A percentile compares a stretch with the other conserved stretches of the same genome.
These are phyloP conservation scores for Backusella luteola DNA, from an alignment of 192 early-diverging fungal species.

Conservation along the genomic window DNA sequence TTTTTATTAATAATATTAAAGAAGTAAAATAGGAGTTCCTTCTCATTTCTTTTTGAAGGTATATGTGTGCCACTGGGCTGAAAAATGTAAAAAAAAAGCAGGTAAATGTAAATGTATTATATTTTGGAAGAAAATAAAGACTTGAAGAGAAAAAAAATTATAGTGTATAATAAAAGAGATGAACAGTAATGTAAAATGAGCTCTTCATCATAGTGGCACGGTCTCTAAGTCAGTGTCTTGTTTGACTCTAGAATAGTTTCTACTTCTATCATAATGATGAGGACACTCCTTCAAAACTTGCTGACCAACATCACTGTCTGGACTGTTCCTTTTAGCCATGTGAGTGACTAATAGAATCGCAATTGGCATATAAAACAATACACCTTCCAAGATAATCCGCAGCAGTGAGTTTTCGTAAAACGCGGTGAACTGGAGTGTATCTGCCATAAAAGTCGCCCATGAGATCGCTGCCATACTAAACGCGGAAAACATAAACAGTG, in stretches of 20 bases:
- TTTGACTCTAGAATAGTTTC: neutral
- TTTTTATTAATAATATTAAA: neutral
- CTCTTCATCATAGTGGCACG: neutral
- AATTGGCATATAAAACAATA: neutral
- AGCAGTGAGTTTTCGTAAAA: neutral
- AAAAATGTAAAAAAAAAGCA: neutral
- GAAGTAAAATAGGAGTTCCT: neutral
- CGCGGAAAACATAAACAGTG: neutral
- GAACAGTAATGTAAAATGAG: neutral
- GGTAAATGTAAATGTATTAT: neutral
- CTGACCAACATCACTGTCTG: neutral
- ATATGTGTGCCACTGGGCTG: neutral
- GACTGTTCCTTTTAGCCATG: neutral
- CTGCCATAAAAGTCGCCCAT: neutral
- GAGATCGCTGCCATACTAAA: neutral
- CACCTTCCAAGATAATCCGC: neutral
- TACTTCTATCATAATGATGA: neutral
- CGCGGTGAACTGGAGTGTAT: neutral
- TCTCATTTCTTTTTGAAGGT: neutral
- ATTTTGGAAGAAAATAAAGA: neutral
- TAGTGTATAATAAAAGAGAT: neutral
- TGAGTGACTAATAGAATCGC: neutral
- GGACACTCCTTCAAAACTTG: neutral
- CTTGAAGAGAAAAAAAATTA: neutral
- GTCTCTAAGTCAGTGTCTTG: neutral